Evolutionary conservation across 1,139 yeast genomes (phyloP).

Genomic region (Debaryomyces fabryi): DNA sequence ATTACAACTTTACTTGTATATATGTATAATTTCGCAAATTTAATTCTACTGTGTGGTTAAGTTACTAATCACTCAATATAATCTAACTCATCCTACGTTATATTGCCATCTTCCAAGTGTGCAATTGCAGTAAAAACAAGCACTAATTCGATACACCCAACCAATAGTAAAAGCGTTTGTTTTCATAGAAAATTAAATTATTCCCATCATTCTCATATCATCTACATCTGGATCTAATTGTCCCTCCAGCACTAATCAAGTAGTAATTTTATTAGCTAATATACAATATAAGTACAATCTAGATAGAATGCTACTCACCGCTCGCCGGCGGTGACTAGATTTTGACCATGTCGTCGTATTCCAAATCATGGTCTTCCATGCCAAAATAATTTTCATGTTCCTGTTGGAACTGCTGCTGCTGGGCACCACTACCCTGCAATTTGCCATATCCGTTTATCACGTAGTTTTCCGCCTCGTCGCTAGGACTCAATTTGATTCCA

Average conservation of each 20-base stretch:
- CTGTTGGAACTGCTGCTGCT: constrained; percentile 24
- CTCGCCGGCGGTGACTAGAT: not conserved
- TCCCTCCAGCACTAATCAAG: not conserved
- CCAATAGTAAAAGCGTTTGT: too few relatives aligned
- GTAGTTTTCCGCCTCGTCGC: constrained; percentile 45
- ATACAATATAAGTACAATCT: constrained; percentile 8
- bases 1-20: too few relatives aligned
- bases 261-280: constrained; percentile 7
- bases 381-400: constrained; percentile 49
- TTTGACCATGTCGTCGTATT: constrained; percentile 9
- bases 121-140: too few relatives aligned
- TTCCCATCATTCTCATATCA: too few relatives aligned
- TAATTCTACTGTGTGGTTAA: too few relatives aligned
- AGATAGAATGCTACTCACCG: not conserved
- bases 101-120: too few relatives aligned
- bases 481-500: constrained; percentile 34
- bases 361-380: constrained; percentile 27
- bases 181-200: too few relatives aligned
- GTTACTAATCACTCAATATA: too few relatives aligned
- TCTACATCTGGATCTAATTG: too few relatives aligned
- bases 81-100: too few relatives aligned
- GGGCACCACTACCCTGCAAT: constrained; percentile 1
- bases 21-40: too few relatives aligned
- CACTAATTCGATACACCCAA: too few relatives aligned
- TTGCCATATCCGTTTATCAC: constrained; percentile 43